Base-by-base conservation (phyloP, 1,284 basidiomycete genomes). In the Rhodotorula sp. region DNA sequence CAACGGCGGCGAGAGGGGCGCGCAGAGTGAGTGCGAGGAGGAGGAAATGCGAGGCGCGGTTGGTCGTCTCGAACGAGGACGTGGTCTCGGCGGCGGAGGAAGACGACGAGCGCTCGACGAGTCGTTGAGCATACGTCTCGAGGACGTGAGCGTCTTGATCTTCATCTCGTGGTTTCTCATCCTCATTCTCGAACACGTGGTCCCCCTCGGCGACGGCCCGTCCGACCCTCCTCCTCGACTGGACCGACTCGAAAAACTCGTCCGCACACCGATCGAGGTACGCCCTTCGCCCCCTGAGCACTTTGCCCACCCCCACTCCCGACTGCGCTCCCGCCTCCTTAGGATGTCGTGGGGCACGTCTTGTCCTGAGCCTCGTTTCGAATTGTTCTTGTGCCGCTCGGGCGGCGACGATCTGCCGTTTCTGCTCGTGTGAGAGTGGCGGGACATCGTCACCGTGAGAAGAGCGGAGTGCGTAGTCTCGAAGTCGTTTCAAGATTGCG, bases 231-330 rank as follows among this genome's bases (percentile, higher is more conserved):
- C 14, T 43, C 38, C 45, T 23, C 34, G 56, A 50, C 49, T 34
- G 43, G 23, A 63, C 48, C 52, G 60, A 47, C 1, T 38, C 47
- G 49, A 57, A 5, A 43, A 66, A 66, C 31, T 70, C 70, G 21
- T 66, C 68, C 19, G 57, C 55, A 15, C 67, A 60, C 18, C 55
- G 52, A n/a, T 69, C 68, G n/a, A 69, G 47, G n/a, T 70, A 52
- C 43, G 34, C 43, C 61, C 57, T 38, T 8, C 63, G 49, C 12
- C 38, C 45, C 15, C 49, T 19, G 45, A 48, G 26, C 31, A 52
- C 49, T 23, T 18, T 60, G 26, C 45, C 63, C 60, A 26, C 61
- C 31, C 28, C 43, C 26, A 23, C 26, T 19, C 12, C 23, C 57
- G 19, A 38, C 34, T 6, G 4, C 19, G 19, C 34, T 23, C 26